phyloP scores from a whole-genome alignment of 306 rosid species.

The Cicer bijugum region DNA sequence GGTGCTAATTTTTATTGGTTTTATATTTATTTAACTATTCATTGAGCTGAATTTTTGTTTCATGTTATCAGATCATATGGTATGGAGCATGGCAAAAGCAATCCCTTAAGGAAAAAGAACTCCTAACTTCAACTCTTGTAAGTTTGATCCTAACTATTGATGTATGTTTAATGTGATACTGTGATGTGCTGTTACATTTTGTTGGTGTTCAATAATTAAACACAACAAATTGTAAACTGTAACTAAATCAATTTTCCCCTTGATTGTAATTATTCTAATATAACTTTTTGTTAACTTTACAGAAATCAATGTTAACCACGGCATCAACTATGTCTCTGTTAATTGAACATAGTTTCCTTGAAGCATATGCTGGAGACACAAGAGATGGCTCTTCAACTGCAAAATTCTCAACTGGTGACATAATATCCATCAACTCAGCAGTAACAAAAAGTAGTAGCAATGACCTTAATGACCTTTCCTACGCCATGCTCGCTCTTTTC shows the following conservation, averaged over 20 bases:
- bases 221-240: too few species aligned
- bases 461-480: conserved; percentile 59
- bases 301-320: conserved; percentile 67
- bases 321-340: conserved; percentile 65
- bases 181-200: too few species aligned
- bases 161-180: too few species aligned
- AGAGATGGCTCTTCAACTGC: conserved; percentile 62
- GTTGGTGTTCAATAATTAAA: too few species aligned
- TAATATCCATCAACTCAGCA: conserved; percentile 54
- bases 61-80: conserved; percentile 77
- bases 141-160: conserved; percentile 30
- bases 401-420: conserved; percentile 64
- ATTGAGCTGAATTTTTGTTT: conserved; percentile 9
- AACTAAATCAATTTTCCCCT: neutral
- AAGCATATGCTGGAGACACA: conserved; percentile 75
- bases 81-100: conserved; percentile 80
- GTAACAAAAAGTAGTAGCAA: conserved; percentile 13
- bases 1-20: neutral
- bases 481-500: conserved; percentile 64
- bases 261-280: neutral
- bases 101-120: conserved; percentile 59
- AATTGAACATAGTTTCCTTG: conserved; percentile 67
- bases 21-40: neutral
- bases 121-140: conserved; percentile 62
- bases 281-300: neutral